Conservation (phyloP, 2,329 filamentous ascomycete genomes). For the Clarireedia homoeocarpa region DNA sequence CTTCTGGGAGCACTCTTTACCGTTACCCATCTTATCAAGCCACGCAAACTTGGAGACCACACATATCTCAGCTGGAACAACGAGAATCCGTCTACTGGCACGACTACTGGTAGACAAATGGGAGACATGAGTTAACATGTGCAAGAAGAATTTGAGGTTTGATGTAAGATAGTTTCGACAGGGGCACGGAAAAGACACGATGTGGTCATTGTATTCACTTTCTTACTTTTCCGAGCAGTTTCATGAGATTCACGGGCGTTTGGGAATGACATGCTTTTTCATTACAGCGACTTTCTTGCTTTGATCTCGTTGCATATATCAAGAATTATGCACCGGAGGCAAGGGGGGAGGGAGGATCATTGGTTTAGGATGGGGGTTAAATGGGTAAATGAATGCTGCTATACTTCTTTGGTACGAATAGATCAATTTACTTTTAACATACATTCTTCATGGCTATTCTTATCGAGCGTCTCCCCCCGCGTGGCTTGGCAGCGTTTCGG, state of each 20-base stretch:
- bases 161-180: neutral
- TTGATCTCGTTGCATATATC: neutral
- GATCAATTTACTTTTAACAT: neutral
- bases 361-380: neutral
- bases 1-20: constrained; percentile 83
- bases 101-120: constrained; percentile 47
- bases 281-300: neutral
- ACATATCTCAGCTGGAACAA: constrained; percentile 96
- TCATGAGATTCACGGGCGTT: neutral
- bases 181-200: neutral
- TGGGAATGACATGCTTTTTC: neutral
- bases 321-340: neutral
- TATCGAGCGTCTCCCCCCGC: too few species aligned
- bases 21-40: constrained; percentile 82
- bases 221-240: neutral
- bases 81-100: constrained; percentile 49
- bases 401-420: neutral
- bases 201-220: neutral
- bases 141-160: neutral
- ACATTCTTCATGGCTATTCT: neutral
- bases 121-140: constrained; percentile 4
- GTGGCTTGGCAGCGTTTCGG: too few species aligned
- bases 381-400: neutral
- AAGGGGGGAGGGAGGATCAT: neutral
- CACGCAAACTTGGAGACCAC: constrained; percentile 95